Evolutionary conservation across 352 stramenopile genomes (phyloP).

Genomic region (Pilasporangium apinafurcum): DNA sequence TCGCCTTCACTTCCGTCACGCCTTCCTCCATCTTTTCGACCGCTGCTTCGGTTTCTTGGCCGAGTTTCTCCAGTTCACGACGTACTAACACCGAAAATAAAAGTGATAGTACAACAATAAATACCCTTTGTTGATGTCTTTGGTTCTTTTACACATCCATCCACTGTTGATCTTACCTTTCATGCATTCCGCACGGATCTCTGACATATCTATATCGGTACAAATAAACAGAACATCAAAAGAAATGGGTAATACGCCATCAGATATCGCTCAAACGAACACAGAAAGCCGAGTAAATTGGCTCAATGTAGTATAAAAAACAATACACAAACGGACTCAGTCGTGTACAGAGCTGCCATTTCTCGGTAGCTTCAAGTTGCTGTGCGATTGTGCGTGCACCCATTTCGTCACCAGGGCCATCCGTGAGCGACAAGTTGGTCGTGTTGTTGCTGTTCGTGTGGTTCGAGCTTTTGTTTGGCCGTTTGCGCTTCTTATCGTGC

Average conservation of each 20-base stretch:
- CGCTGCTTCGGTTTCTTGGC: constrained; percentile 22
- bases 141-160: neutral
- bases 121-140: too few relatives aligned
- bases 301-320: neutral
- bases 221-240: neutral
- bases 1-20: constrained; percentile 6
- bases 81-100: constrained; percentile 15
- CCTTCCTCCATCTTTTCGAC: constrained; percentile 24
- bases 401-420: neutral
- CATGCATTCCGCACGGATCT: constrained; percentile 25
- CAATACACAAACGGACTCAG: constrained; percentile 12
- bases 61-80: constrained; percentile 31
- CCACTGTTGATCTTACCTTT: constrained; percentile 6
- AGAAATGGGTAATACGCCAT: too few relatives aligned
- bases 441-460: neutral
- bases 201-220: constrained; percentile 10
- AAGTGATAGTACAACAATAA: too few relatives aligned
- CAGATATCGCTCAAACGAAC: too few relatives aligned
- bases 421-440: too few relatives aligned
- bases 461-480: constrained; percentile 4
- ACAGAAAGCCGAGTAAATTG: neutral
- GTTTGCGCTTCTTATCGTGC: constrained; percentile 25
- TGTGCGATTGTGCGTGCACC: constrained; percentile 9
- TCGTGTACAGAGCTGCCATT: constrained; percentile 27
- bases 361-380: constrained; percentile 15